Base-by-base conservation (phyloP, 441 rosid species). In the Biscutella laevigata region DNA sequence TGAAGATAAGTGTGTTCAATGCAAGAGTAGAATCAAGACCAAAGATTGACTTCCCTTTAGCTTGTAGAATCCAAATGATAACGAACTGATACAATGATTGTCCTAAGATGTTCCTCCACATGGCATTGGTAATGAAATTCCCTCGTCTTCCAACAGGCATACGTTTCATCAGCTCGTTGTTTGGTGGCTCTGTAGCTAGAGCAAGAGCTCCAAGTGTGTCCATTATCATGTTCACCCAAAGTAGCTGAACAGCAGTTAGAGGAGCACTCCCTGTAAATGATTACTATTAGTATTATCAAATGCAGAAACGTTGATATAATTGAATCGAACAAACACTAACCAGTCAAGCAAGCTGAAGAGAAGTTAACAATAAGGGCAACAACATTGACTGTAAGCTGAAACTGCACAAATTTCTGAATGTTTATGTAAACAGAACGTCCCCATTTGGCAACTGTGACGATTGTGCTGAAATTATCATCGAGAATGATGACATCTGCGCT, bases 211-310 rank as follows among this genome's bases (percentile, higher is more conserved):
- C 86, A 21, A 80, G 69, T 22, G 82, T 80, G 46, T 80, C 83
- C 86, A 77, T 80, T 46, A 80, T 80, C 83, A 80, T 80, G 57
- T 77, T 80, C 62, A 80, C 86, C 86, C 86, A 80, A 40, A 80
- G 62, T 28, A 80, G 65, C 13, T 80, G 79, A 50, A 80, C 86
- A 43, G 81, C 86, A 10, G 83, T 80, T 37, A 80, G 67, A 24
- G 80, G 80, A 53, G 81, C 79, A 49, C 69, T 75, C 11, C 83
- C 81, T 80, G 72, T 17, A 73, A 7, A 4, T 44, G 21, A 15
- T 17, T 4, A 19, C 51, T 14, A 22, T 29, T 28, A 43, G 30
- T 1, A 28, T 22, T 14, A 41, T 41, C 20, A 2, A 3, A 14
- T 2, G 3, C 9, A 4, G 42, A 32, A 10, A 24, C 6, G 1